These are phyloP conservation scores for Aspergillus phoenicis DNA, from an alignment of 2,329 filamentous ascomycete species.

Conservation along the genomic window DNA sequence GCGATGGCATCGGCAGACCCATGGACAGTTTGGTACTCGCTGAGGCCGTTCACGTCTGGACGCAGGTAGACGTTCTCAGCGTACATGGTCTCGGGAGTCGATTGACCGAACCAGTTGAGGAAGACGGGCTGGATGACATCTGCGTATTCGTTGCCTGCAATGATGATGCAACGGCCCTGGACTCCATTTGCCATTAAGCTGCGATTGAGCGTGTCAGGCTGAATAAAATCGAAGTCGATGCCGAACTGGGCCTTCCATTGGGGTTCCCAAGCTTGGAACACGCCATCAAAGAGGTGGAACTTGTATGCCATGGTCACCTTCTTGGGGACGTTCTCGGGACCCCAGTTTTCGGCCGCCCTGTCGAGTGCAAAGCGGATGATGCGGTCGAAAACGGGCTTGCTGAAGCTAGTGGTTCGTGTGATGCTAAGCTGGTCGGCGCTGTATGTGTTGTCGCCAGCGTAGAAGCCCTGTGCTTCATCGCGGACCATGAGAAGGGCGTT, in stretches of 20 bases:
- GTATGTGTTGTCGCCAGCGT: conserved; percentile 5
- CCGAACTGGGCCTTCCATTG: not conserved
- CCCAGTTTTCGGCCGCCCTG: not conserved
- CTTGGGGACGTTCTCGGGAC: not conserved
- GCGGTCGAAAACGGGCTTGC: not conserved
- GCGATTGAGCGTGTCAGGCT: conserved; percentile 10
- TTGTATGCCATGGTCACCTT: conserved; percentile 7
- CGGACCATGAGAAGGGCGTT: not conserved
- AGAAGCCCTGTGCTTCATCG: conserved; percentile 11
- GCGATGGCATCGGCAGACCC: conserved; percentile 8
- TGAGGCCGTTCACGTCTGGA: not conserved
- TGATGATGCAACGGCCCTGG: conserved; percentile 1
- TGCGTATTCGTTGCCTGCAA: conserved; percentile 9
- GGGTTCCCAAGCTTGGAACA: conserved; percentile 7
- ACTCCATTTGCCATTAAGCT: conserved; percentile 7
- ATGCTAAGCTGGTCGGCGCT: not conserved
- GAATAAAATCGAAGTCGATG: not conserved
- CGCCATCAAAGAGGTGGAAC: conserved; percentile 10
- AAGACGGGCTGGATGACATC: conserved; percentile 10
- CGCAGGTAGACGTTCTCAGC: conserved; percentile 11
- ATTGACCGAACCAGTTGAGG: conserved; percentile 4
- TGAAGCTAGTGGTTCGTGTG: conserved; percentile 2
- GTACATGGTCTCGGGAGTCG: conserved; percentile 1
- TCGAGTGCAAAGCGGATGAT: not conserved
- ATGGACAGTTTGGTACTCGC: conserved; percentile 11